Evolutionary conservation across 2,329 filamentous ascomycete genomes (phyloP), one percentile per base, ranked within the genome.

Genomic region (Clathrospora elynae): DNA sequence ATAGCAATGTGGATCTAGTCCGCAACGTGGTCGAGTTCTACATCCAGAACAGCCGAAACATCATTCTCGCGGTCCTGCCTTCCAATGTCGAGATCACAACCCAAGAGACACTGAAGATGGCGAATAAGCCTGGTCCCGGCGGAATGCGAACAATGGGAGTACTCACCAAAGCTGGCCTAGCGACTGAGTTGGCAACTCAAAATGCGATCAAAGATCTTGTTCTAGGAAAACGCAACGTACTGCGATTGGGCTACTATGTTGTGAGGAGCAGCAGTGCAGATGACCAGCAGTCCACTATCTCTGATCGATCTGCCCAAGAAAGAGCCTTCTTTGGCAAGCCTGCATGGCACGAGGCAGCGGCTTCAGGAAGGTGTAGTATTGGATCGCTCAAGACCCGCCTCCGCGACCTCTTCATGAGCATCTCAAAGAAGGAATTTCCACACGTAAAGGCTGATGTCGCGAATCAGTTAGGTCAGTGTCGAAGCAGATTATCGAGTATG

Each of bases 161-260:
- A 2, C 35, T 72, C 11, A 72, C 70, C 1, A 72, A 71, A 51
- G 64, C 65, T 5, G 67, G 71, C 45, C 42, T 67, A 2, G 61
- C 70, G 5, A 58, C 62, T 16, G 49, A 52, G 32, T 55, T 55
- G 6, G 35, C 39, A 1, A 60, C 68, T 34, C 31, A 30, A 7
- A 18, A 47, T 4, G 51, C 55, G 0, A 45, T 68, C 8, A 52
- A 58, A 9, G 41, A 68, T 4, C 25, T 68, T 3, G 34, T 51
- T 19, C 37, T 63, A 28, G 36, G 22, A 13, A 31, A 13, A 24
- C 26, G 13, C 14, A 33, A 19, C 20, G 26, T 26, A 18, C 35
- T 38, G 12, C 24, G 17, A 36, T 52, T 69, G 1, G 67, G 68
- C 10, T 71, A 66, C 55, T 61, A 56, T 40, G 38, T 68, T 11